Percentiles rank a stretch among this genome's conserved stretches.
phyloP scores from a whole-genome alignment of 306 rosid genomes.

The Cercis canadensis region DNA sequence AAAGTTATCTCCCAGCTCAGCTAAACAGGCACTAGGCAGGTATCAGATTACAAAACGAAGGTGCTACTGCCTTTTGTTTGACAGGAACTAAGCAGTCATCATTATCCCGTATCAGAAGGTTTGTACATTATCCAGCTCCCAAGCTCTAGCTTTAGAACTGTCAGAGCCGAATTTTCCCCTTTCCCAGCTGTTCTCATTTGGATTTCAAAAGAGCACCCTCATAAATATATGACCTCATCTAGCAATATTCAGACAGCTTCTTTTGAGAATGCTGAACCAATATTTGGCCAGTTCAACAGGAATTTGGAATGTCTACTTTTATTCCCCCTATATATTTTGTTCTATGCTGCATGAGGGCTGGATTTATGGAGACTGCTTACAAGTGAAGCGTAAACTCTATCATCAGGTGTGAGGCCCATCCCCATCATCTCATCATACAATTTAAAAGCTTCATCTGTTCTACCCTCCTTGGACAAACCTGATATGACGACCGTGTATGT shows the following conservation, averaged over 20 bases:
- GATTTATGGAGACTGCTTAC: constrained; percentile 66
- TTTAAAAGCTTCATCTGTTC: constrained; percentile 75
- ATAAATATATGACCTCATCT: no score
- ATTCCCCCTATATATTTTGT: constrained; percentile 24
- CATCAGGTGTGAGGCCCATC: constrained; percentile 70
- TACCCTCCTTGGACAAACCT: constrained; percentile 82
- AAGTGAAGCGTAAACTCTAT: constrained; percentile 71
- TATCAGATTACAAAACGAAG: no score
- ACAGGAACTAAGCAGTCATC: no score
- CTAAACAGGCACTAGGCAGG: background rate
- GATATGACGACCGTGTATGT: constrained; percentile 75
- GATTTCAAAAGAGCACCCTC: no score
- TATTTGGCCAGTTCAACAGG: constrained; percentile 8
- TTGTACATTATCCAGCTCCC: no score
- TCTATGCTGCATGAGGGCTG: constrained; percentile 19
- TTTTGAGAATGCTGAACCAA: background rate
- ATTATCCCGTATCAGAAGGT: no score
- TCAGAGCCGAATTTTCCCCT: no score
- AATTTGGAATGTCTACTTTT: constrained; percentile 12
- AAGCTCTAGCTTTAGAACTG: no score
- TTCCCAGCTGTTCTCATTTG: no score
- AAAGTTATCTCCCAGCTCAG: background rate
- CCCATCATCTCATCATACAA: constrained; percentile 76
- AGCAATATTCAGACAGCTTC: no score
- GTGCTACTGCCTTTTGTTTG: no score